phyloP scores from a whole-genome alignment of 345 rosid genomes.

The Gossypium australe region DNA sequence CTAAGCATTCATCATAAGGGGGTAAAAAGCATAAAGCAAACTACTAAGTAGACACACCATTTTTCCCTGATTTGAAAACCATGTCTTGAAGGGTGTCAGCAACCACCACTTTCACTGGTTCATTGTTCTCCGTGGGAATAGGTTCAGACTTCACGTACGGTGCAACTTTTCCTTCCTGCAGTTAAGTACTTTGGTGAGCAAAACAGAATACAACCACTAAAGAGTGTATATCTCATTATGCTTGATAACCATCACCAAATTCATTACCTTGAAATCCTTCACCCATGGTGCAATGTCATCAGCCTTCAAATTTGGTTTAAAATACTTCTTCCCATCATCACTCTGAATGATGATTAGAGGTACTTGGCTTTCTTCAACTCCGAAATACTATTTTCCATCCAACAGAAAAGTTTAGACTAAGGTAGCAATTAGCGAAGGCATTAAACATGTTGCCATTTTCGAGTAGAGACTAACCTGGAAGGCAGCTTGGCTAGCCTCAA shows the following conservation, averaged over 20 bases:
- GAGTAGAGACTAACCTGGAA: conserved; percentile 53
- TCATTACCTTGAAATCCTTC: conserved; percentile 68
- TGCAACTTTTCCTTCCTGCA: conserved; percentile 80
- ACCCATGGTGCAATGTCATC: conserved; percentile 79
- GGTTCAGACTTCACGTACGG: conserved; percentile 77
- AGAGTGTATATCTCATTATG: neutral
- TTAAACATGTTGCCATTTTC: conserved; percentile 1
- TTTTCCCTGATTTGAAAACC: conserved; percentile 79
- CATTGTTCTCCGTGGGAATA: conserved; percentile 71
- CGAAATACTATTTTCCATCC: conserved; percentile 68
- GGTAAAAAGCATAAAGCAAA: neutral
- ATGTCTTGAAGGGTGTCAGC: conserved; percentile 73
- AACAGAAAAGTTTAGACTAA: conserved; percentile 3
- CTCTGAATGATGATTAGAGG: conserved; percentile 78
- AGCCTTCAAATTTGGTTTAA: conserved; percentile 59
- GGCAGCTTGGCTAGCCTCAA: conserved; percentile 82
- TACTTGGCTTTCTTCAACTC: conserved; percentile 73
- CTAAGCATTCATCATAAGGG: neutral
- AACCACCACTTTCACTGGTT: conserved; percentile 89
- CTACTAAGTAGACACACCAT: conserved; percentile 40
- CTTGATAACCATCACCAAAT: neutral
- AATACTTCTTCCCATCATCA: conserved; percentile 61
- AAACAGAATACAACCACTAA: neutral
- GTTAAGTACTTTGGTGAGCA: conserved; percentile 10
- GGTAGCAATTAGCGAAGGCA: neutral